Base-by-base conservation (phyloP, 2,329 filamentous ascomycete species). In the Magnaporthiopsis rhizophila region DNA sequence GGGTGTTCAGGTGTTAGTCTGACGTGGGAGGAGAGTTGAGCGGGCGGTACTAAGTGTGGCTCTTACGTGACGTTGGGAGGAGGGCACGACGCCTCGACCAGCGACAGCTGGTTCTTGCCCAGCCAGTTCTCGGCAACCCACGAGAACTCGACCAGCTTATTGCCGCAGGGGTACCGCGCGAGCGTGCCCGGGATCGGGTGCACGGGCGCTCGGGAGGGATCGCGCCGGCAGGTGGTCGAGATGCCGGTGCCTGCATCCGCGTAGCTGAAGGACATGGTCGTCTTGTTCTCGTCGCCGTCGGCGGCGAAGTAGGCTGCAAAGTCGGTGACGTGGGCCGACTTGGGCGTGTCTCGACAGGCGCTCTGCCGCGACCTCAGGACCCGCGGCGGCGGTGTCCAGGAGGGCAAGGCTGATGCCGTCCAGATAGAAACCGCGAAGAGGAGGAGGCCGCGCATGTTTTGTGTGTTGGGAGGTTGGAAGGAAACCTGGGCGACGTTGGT, bases 61-160 rank as follows among this genome's bases (percentile, higher is more conserved):
- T 53, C 1, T 53, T 53, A 53, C 45, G 45, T n/a, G 21, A 53
- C 45, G 45, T 53, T 53, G 45, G 45, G 21, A 24, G 45, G 45
- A n/a, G 76, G 73, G 69, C 81, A 84, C 18, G 77, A 73, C 34
- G 73, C 73, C 73, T 84, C 79, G 58, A 81, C 72, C 70, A 82
- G 66, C n/a, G 75, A 77, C 58, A 83, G 66, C 56, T 72, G 71
- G 38, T 65, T 65, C 38, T 71, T 68, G 32, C 21, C 28, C 28
- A 32, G 21, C 21, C 58, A 28, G 21, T 18, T 36, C 15, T 28
- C 32, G 13, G 21, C 32, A 59, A 73, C 64, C 74, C 74, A 83
- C 67, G 81, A 77, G 66, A 83, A 83, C 65, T 78, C 72, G 66
- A 80, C 72, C 11, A 71, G 63, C 0, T 62, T 12, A 69, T 80